Base-by-base conservation (phyloP, 805 yeast species). In the Cyberlindnera americana region DNA sequence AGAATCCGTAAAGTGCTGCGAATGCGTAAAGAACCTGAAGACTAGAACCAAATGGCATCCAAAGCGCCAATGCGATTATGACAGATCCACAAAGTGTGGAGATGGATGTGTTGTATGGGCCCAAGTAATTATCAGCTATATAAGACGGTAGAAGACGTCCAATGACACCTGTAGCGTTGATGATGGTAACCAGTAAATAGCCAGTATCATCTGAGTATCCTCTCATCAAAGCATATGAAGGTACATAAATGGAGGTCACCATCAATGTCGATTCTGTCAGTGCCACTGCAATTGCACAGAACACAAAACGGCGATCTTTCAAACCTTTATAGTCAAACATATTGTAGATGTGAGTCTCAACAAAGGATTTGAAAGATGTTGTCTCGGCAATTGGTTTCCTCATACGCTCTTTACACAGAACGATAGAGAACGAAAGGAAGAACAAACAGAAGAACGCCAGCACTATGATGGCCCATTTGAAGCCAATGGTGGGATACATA, bases 81-180 rank as follows among this genome's bases (percentile, higher is more conserved):
- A 60, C 41, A 14, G 69, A 44, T 17, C 59, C 36, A 3, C 57
- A 19, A 5, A 67, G 49, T 21, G 65, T 61, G 5, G 64, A 40
- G 9, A 69, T 62, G 61, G 75, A 65, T 28, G 75, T 65, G 49
- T 77, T 77, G 51, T 72, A 74, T n/a, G 75, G 61, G 4, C 83
- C 83, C 21, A 67, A 48, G 23, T 48, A 64, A 28, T 49, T 58
- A 47, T 72, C 77, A 3, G 75, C 65, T 14, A 69, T 29, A 41
- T 63, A 56, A 1, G 73, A 75, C 3, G 73, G 68, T 5, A 66
- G 35, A 27, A 63, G 61, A 21, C 76, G 56, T 2, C 76, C 76
- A 7, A 66, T 36, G n/a, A 71, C 53, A 10, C 78, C 78, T 19
- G 68, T 52, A 9, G 70, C 64, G 44, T 70, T 70, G 32, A 71